Conservation (phyloP, 352 stramenopile genomes). For the Globisporangium apiculatum region DNA sequence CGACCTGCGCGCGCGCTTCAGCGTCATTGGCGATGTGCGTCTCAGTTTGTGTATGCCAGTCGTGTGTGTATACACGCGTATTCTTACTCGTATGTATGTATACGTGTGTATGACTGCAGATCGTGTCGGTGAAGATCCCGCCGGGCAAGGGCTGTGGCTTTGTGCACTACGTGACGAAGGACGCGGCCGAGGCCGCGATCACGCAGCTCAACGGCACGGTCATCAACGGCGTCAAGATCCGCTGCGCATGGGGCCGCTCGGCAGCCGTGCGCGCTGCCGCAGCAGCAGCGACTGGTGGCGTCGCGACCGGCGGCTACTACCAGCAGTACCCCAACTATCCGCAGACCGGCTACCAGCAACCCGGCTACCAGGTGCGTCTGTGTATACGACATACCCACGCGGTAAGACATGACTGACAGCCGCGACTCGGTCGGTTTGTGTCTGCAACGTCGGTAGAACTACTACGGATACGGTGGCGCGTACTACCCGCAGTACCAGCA, state of each 20-base stretch:
- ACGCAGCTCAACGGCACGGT: constrained; percentile 84
- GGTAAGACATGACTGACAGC: background rate
- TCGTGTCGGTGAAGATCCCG: constrained; percentile 77
- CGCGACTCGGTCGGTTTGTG: background rate
- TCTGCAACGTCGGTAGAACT: constrained; percentile 23
- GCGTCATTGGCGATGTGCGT: constrained; percentile 65
- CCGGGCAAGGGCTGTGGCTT: constrained; percentile 88
- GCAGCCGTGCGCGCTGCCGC: constrained; percentile 38
- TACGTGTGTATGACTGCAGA: constrained; percentile 18
- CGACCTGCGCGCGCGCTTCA: constrained; percentile 79
- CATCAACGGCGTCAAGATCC: constrained; percentile 74
- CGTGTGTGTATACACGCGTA: no score
- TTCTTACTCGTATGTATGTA: background rate
- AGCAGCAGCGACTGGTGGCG: constrained; percentile 7
- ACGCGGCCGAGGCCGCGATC: constrained; percentile 83
- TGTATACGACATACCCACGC: background rate
- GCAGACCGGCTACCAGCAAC: constrained; percentile 29
- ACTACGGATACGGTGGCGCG: constrained; percentile 51
- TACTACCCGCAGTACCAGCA: constrained; percentile 60
- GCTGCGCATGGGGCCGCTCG: constrained; percentile 86
- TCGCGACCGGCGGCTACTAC: constrained; percentile 30
- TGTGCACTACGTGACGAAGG: constrained; percentile 82
- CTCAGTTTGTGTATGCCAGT: background rate
- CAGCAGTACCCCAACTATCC: constrained; percentile 34
- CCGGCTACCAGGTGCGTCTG: background rate